These are phyloP conservation scores for Candida boleticola DNA, from an alignment of 805 yeast genomes.

Conservation along the genomic window DNA sequence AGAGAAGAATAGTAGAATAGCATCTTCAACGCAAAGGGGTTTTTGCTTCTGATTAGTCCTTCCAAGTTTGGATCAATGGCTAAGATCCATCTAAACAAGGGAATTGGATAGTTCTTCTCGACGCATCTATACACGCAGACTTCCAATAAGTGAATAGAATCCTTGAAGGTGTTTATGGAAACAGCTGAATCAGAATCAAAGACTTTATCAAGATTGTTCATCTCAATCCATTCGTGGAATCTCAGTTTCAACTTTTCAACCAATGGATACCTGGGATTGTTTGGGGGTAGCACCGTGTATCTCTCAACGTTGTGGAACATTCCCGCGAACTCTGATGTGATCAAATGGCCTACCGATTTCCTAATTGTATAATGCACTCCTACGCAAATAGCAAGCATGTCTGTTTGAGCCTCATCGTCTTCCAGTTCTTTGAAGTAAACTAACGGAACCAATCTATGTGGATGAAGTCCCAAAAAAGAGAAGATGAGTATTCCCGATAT, in stretches of 20 bases:
- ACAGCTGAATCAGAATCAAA: constrained; percentile 1
- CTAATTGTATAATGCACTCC: constrained; percentile 13
- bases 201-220: constrained; percentile 1
- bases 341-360: neutral
- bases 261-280: constrained; percentile 5
- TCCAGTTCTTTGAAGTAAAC: constrained; percentile 18
- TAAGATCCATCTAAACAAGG: constrained; percentile 28
- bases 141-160: constrained; percentile 13
- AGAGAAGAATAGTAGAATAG: constrained; percentile 20
- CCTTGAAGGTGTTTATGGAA: constrained; percentile 4
- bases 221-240: constrained; percentile 2
- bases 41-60: constrained; percentile 16
- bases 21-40: constrained; percentile 25
- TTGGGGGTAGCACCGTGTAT: constrained; percentile 3
- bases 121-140: constrained; percentile 12
- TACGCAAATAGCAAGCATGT: constrained; percentile 18
- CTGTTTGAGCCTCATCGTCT: constrained; percentile 10
- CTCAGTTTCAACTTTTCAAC: constrained; percentile 7
- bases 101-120: constrained; percentile 25
- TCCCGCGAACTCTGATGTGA: neutral
- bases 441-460: constrained; percentile 27
- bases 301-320: neutral
- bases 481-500: constrained; percentile 22
- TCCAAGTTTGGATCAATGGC: constrained; percentile 14
- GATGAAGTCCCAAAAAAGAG: constrained; percentile 31